Base-by-base conservation (phyloP, 1,139 yeast species). In the Kodamaea suecica region DNA sequence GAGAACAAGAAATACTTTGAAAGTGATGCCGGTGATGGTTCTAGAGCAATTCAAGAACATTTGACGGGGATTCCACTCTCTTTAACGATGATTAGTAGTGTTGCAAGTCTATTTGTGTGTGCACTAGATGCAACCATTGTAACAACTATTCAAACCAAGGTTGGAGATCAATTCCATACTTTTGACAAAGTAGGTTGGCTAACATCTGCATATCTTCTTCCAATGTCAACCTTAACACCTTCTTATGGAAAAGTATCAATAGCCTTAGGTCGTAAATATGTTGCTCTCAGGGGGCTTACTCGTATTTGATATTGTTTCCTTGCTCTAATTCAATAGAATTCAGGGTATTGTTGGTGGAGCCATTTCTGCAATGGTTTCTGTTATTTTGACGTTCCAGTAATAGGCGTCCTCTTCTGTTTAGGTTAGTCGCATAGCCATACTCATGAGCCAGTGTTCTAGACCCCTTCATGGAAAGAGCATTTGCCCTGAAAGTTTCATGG, bases 401-500 rank as follows among this genome's bases (percentile, higher is more conserved):
- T 19, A 41, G 37, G 25, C 42, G 58, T 14, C 40, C 53, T 6
- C 40, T 45, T 25, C 39, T 50, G 5, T 42, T 53, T 31, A 42
- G 51, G 12, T 30, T 50, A 23, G 43, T 52, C 28, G 57, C 53
- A 1, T 36, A 50, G 15, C 42, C 55, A 1, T 52, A 41, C 23
- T 41, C 58, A 2, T 40, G 52, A 3, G 55, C 58, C 1, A 44
- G 51, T 17, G 57, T 53, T 11, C 30, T 48, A 14, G 60, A 58
- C 2, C 60, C 60, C 1, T 49, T 53, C 29, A 40, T 52, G 5
- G 59, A 57, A 3, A 57, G 59, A 2, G 57, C 55, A 3, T 49
- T 53, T 29, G 40, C 57, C 4, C 30, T 48, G 9, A 43, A 47
- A 14, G 78, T 75, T 2, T 63, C 77, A 15, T 83, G 90, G 90